Percentiles rank a stretch among this genome's conserved stretches.
phyloP scores from a whole-genome alignment of 805 yeast genomes.

The Saturnispora zaruensis region DNA sequence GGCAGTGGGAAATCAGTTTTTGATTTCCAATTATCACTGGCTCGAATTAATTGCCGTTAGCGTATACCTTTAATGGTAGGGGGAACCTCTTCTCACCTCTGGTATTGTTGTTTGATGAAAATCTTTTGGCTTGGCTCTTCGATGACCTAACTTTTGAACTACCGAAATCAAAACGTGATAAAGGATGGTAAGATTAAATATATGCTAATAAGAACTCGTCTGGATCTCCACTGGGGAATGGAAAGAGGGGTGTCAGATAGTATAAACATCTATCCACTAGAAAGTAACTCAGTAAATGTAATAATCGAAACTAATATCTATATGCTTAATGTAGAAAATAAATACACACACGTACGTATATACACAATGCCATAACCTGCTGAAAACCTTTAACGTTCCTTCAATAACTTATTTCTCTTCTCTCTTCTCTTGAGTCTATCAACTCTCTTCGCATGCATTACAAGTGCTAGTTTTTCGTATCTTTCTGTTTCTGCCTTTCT shows the following conservation, averaged over 20 bases:
- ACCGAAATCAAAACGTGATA: constrained; percentile 28
- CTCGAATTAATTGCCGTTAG: neutral
- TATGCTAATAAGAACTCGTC: constrained; percentile 31
- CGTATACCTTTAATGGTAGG: constrained; percentile 2
- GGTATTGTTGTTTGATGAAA: neutral
- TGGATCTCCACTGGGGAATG: constrained; percentile 22
- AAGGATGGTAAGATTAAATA: constrained; percentile 26
- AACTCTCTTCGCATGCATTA: constrained; percentile 87
- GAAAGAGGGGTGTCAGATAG: constrained; percentile 33
- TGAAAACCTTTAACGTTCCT: constrained; percentile 51
- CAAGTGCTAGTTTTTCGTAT: constrained; percentile 69
- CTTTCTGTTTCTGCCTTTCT: constrained; percentile 85
- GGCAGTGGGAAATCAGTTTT: constrained; percentile 2
- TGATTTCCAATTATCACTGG: constrained; percentile 1
- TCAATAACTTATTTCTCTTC: constrained; percentile 88
- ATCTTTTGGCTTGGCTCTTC: neutral
- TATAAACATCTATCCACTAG: constrained; percentile 19
- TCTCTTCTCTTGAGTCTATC: constrained; percentile 86
- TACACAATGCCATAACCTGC: neutral
- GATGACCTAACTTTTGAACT: constrained; percentile 1
- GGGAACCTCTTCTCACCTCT: constrained; percentile 4
- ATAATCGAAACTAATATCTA: neutral
- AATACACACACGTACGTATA: neutral
- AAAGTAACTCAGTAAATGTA: neutral
- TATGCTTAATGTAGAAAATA: neutral